Evolutionary conservation across 1,284 basidiomycete species (phyloP).

Genomic region (Pseudozyma sp.): DNA sequence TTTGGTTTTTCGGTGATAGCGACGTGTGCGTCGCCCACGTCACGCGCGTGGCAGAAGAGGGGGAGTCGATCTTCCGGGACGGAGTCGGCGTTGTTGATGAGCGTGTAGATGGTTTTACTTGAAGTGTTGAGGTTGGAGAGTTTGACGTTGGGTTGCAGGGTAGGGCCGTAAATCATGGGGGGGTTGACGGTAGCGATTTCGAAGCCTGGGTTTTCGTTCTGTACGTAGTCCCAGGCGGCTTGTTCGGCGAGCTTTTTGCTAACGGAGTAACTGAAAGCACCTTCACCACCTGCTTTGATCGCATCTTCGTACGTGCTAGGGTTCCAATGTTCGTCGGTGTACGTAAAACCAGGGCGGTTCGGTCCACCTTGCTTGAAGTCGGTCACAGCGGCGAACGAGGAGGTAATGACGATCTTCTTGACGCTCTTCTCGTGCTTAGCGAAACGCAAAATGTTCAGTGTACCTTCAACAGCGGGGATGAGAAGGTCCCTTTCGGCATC

Average conservation of each 20-base stretch:
- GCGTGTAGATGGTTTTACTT: constrained; percentile 56
- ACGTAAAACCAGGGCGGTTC: constrained; percentile 57
- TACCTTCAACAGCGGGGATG: constrained; percentile 68
- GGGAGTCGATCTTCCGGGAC: constrained; percentile 67
- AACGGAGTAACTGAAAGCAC: constrained; percentile 59
- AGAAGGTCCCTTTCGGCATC: constrained; percentile 68
- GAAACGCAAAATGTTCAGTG: constrained; percentile 61
- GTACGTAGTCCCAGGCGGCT: constrained; percentile 60
- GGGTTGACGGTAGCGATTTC: constrained; percentile 57
- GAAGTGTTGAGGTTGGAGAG: constrained; percentile 60
- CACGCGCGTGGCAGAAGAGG: constrained; percentile 64
- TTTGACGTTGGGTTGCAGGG: constrained; percentile 52
- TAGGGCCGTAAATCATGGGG: constrained; percentile 62
- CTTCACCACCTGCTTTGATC: constrained; percentile 46
- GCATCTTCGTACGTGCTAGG: constrained; percentile 57
- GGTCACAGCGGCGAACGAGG: constrained; percentile 62
- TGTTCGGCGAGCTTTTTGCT: constrained; percentile 64
- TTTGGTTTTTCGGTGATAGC: constrained; percentile 46
- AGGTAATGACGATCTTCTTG: constrained; percentile 64
- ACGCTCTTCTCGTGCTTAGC: constrained; percentile 59
- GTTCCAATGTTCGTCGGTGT: constrained; percentile 60
- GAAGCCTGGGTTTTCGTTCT: constrained; percentile 51
- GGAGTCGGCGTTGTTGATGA: constrained; percentile 49
- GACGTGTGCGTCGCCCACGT: constrained; percentile 65
- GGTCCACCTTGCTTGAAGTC: constrained; percentile 57